Base-by-base conservation (phyloP, 371 early-diverging fungal species). In the Mortierella sp. region DNA sequence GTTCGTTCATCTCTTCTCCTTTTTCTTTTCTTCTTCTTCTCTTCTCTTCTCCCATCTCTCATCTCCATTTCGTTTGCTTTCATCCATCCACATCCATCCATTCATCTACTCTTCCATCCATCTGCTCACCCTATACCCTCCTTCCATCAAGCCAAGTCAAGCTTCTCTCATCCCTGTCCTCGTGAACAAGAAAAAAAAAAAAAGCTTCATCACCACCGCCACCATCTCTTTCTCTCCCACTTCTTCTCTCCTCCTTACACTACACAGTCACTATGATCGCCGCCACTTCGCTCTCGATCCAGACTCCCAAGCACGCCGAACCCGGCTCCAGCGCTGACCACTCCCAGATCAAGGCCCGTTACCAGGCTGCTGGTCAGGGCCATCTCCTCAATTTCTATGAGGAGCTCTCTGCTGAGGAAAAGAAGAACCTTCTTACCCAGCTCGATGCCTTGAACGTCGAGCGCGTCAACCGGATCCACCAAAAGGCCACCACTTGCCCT, bases 311-410 rank as follows among this genome's bases (percentile, higher is more conserved):
- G 72, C 66, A 60, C 58, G 62, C 61, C 58, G 62, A 57, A 53
- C 57, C 62, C 46, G 57, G 62, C n/a, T 60, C 45, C 3, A 16
- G 65, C 48, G 56, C 66, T n/a, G 58, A 72, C 37, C 25, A 66
- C 9, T 47, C n/a, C 23, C 75, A 69, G 44, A 68, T 74, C 63
- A 86, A 87, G 73, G 84, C 88, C 26, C 84, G 82, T 48, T 97
- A 88, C 82, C 83, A 86, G 51, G 87, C 81, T 7, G 94, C 93
- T 56, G 94, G 93, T 11, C 99, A 98, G 84, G 94, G 88, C 25
- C 99, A 98, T 69, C 92, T 98, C 46, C 93, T 98, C 76, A 84
- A 81, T 9, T 95, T 89, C 84, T 95, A 87, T 72, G 91, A 95
- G 56, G 76, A 84, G 19, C 90, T 98, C 11, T 60, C 72, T 44